phyloP scores from a whole-genome alignment of 352 stramenopile genomes.

The Pythium graminicola region DNA sequence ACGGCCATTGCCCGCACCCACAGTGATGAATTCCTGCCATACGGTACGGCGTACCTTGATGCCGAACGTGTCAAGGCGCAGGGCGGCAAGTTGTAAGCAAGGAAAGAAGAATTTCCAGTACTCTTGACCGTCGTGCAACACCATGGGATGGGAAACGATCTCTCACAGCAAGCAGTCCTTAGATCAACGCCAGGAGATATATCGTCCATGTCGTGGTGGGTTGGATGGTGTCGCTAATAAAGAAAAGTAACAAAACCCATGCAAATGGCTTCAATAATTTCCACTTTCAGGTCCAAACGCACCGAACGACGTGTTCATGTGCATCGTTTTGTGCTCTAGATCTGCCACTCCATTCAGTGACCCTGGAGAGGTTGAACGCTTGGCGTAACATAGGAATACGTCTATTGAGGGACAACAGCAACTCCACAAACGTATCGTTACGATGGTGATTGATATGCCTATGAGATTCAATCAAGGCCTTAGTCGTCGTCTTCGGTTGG shows the following conservation, averaged over 20 bases:
- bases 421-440: too few species aligned
- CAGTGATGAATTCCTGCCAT: conserved; percentile 87
- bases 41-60: conserved; percentile 85
- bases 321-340: too few species aligned
- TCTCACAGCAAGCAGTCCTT: conserved; percentile 9
- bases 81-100: conserved; percentile 74
- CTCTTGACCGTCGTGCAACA: too few species aligned
- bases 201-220: not conserved
- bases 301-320: too few species aligned
- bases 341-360: too few species aligned
- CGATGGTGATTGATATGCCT: too few species aligned
- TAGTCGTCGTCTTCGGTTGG: conserved; percentile 55
- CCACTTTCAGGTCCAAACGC: too few species aligned
- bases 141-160: too few species aligned
- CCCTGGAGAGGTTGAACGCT: too few species aligned
- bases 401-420: too few species aligned
- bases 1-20: conserved; percentile 78
- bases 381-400: too few species aligned
- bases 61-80: conserved; percentile 81
- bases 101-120: too few species aligned
- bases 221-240: conserved; percentile 18
- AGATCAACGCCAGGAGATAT: conserved; percentile 8
- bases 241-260: conserved; percentile 29
- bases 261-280: not conserved
- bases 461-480: not conserved